Evolutionary conservation across 1,284 basidiomycete species (phyloP), one percentile per base, ranked within the genome.

Genomic region (Naganishia albida): DNA sequence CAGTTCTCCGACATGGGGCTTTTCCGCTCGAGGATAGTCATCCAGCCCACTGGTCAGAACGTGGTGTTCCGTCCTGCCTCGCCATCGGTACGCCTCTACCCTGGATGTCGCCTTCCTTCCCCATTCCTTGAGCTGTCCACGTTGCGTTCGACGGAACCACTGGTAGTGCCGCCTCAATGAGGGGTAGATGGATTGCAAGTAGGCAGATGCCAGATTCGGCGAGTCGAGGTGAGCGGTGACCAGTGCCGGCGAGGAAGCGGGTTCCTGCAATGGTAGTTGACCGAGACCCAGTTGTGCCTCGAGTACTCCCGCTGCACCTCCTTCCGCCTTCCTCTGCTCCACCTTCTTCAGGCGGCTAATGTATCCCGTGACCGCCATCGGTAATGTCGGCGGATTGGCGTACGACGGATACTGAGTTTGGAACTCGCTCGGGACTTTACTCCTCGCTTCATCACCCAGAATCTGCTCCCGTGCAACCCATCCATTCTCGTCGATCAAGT

Each of bases 391-490:
- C 2, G 94, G 93, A 76, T 97, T 97, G 57, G 91, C 94, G 73
- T 92, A 91, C 64, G 85, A 88, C 12, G 94, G 93, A 38, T 94
- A 91, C 78, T 97, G 93, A 1, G 88, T 90, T 75, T 89, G 88
- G 81, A 97, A 97, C 73, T 94, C 89, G 26, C 81, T 71, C 2
- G 93, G 93, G 10, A 95, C 90, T 78, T 88, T 90, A 82, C 90
- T 94, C 48, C 93, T 85, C 3, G 94, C 93, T 80, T 97, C 93
- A 70, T 94, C 93, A 8, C 93, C 93, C 0, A 97, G 83, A 67
- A 96, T 96, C 76, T 97, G 93, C 79, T 97, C 93, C 20, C 94
- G 84, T 2, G 87, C 93, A 57, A 97, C 89, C 93, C 93, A 97
- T 2, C 93, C 93, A 71, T 96, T 86, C 34, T 90, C 88, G 73